Evolutionary conservation across 371 early-diverging fungal genomes (phyloP).

Genomic region (Thermomucor indicae-seudaticae): DNA sequence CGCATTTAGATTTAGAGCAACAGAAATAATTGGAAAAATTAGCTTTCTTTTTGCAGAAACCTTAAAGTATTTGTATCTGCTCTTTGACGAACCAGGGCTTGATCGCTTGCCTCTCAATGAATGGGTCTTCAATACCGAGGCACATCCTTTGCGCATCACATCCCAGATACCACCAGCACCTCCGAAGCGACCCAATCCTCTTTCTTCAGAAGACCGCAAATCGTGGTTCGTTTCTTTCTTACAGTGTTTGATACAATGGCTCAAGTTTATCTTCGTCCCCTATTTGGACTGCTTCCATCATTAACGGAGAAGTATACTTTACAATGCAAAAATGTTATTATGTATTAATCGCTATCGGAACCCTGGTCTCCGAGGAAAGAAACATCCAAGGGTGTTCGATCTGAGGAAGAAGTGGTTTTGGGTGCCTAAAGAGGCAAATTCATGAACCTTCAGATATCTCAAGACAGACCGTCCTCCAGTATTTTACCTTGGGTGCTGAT

Average conservation of each 20-base stretch:
- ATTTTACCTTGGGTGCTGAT: not conserved
- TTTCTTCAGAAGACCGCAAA: not conserved
- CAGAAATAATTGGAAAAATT: not conserved
- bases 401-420: not conserved
- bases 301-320: not conserved
- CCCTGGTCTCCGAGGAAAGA: slow-evolving; percentile 29
- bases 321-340: slow-evolving; percentile 1
- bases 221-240: not conserved
- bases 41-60: slow-evolving; percentile 92
- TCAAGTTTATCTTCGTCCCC: slow-evolving; percentile 5
- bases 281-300: not conserved
- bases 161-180: slow-evolving; percentile 12
- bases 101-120: slow-evolving; percentile 58
- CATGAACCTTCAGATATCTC: slow-evolving; percentile 1
- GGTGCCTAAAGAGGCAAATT: not conserved
- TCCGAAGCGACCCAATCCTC: too few relatives aligned
- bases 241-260: not conserved
- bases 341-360: slow-evolving; percentile 20
- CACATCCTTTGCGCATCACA: slow-evolving; percentile 69
- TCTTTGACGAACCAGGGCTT: slow-evolving; percentile 66
- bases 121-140: slow-evolving; percentile 89
- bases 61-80: slow-evolving; percentile 88
- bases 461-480: not conserved
- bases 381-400: too few relatives aligned
- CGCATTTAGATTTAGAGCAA: not conserved